phyloP scores from a whole-genome alignment of 495 filamentous ascomycete species.

The Penicillium macrosclerotiorum region DNA sequence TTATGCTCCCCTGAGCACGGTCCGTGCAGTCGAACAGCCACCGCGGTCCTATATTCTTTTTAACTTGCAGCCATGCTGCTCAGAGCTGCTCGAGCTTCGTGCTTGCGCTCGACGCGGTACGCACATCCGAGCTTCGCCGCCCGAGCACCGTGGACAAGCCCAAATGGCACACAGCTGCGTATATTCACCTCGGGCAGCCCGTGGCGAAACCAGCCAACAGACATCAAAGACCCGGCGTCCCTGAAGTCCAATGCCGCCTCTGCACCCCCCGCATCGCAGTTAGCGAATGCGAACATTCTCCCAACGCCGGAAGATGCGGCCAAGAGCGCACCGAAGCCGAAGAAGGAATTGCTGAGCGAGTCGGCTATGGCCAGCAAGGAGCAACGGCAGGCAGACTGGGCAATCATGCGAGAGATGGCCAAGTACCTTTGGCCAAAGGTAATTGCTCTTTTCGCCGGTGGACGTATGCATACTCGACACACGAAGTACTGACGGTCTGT shows the following conservation, averaged over 20 bases:
- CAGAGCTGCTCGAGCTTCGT: slow-evolving; percentile 42
- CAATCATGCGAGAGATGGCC: slow-evolving; percentile 96
- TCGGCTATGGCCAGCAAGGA: slow-evolving; percentile 64
- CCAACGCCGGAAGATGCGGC: slow-evolving; percentile 25
- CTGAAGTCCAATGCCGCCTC: slow-evolving; percentile 13
- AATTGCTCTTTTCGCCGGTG: slow-evolving; percentile 8
- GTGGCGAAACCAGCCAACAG: slow-evolving; percentile 19
- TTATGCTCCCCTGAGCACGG: slow-evolving; percentile 30
- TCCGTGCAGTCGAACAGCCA: not conserved
- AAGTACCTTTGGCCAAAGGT: slow-evolving; percentile 96
- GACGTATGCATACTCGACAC: not conserved
- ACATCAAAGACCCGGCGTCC: slow-evolving; percentile 11
- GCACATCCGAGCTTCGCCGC: slow-evolving; percentile 29
- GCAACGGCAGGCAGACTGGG: slow-evolving; percentile 96
- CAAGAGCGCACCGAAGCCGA: slow-evolving; percentile 39
- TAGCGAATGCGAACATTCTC: slow-evolving; percentile 17
- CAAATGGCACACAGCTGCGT: slow-evolving; percentile 28
- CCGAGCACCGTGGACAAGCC: slow-evolving; percentile 26
- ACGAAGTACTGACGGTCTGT: slow-evolving; percentile 4
- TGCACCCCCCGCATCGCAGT: slow-evolving; percentile 14
- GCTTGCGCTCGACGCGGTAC: slow-evolving; percentile 37
- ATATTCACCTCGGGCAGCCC: slow-evolving; percentile 23
- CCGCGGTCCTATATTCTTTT: not conserved
- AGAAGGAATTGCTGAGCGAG: slow-evolving; percentile 56
- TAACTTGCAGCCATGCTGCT: slow-evolving; percentile 39